These are phyloP conservation scores for Blastocystis sp. DNA, from an alignment of 352 stramenopile species.

Conservation along the genomic window DNA sequence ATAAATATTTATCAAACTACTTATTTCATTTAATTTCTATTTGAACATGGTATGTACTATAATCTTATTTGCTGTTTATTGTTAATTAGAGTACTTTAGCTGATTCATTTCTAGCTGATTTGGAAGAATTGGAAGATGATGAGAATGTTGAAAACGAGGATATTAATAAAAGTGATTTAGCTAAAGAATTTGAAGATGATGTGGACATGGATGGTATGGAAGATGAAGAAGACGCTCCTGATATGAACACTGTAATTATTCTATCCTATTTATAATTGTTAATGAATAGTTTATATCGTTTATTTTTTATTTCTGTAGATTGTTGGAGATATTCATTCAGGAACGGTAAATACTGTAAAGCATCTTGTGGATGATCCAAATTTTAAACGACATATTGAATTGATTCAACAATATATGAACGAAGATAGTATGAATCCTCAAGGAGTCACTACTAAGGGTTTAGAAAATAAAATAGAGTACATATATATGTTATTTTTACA, in stretches of 20 bases:
- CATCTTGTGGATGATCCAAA: slow-evolving; percentile 7
- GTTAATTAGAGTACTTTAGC: slow-evolving; percentile 48
- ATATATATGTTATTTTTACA: not conserved
- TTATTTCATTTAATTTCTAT: not conserved
- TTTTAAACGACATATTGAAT: too few relatives aligned
- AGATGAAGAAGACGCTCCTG: too few relatives aligned
- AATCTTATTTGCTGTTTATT: not conserved
- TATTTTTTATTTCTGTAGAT: not conserved
- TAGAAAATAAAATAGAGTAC: slow-evolving; percentile 38
- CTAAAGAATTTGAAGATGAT: slow-evolving; percentile 45
- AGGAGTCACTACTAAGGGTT: too few relatives aligned
- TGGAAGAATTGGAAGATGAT: slow-evolving; percentile 60
- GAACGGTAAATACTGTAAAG: slow-evolving; percentile 17
- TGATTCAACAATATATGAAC: not conserved
- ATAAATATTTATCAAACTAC: too few relatives aligned
- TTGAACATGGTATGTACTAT: slow-evolving; percentile 4
- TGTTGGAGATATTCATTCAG: slow-evolving; percentile 9
- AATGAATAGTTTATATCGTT: slow-evolving; percentile 6
- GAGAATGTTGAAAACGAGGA: slow-evolving; percentile 55
- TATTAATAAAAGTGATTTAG: slow-evolving; percentile 47
- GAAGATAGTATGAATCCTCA: slow-evolving; percentile 47
- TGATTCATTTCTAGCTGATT: slow-evolving; percentile 64
- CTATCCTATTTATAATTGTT: too few relatives aligned
- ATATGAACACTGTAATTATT: too few relatives aligned
- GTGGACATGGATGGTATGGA: slow-evolving; percentile 20